Conservation (phyloP, 129 eudicot genomes). For the Flaveria brownii region DNA sequence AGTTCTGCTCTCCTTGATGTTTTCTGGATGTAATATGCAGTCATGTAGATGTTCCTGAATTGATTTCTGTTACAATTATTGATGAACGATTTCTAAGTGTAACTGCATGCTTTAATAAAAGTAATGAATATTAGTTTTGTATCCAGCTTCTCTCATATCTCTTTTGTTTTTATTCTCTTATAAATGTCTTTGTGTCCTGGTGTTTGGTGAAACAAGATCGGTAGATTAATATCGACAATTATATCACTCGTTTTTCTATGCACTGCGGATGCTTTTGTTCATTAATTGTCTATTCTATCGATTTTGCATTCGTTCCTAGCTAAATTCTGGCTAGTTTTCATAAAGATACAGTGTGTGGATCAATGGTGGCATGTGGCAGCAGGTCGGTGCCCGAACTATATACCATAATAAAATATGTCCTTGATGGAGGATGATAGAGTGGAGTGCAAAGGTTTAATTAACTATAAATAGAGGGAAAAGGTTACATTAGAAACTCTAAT, state of each 20-base stretch:
- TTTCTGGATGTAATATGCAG: constrained; percentile 17
- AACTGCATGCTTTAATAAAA: background rate
- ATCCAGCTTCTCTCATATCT: constrained; percentile 2
- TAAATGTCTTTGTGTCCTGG: background rate
- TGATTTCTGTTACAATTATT: constrained; percentile 9
- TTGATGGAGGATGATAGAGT: background rate
- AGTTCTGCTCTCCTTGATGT: constrained; percentile 2
- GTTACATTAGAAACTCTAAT: background rate
- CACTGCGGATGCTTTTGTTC: no score
- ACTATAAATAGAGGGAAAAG: background rate
- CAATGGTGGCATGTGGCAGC: background rate
- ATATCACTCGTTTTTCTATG: no score
- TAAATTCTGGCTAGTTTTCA: no score
- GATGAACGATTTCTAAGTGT: constrained; percentile 7
- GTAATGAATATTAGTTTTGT: constrained; percentile 13
- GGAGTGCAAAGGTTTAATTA: background rate
- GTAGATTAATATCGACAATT: background rate
- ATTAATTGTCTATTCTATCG: no score
- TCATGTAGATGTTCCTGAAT: constrained; percentile 15
- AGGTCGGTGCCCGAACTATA: no score
- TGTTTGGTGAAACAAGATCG: constrained; percentile 6
- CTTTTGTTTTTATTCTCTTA: background rate
- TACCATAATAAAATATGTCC: background rate
- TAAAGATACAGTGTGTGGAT: no score
- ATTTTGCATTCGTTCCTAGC: no score